These are phyloP conservation scores for Penicillium arizonense DNA, from an alignment of 495 filamentous ascomycete genomes.

Conservation along the genomic window DNA sequence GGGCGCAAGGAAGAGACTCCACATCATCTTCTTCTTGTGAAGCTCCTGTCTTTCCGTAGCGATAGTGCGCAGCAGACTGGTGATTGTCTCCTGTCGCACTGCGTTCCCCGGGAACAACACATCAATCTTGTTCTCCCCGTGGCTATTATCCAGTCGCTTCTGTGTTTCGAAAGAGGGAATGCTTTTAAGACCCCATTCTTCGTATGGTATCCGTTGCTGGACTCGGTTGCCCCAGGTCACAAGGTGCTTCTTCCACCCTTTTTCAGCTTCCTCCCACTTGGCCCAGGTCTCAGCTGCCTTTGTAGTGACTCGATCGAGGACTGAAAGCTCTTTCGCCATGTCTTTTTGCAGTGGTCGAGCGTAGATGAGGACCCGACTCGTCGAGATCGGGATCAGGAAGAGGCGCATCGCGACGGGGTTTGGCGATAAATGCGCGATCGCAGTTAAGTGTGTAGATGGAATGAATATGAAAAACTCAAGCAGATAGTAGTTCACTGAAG, in stretches of 20 bases:
- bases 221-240: slow-evolving; percentile 83
- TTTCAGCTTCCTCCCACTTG: slow-evolving; percentile 78
- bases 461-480: neutral
- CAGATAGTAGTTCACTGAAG: neutral
- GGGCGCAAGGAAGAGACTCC: slow-evolving; percentile 79
- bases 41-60: slow-evolving; percentile 74
- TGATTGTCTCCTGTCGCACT: slow-evolving; percentile 60
- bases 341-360: slow-evolving; percentile 67
- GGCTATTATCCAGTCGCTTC: slow-evolving; percentile 57
- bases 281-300: slow-evolving; percentile 77
- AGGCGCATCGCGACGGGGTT: slow-evolving; percentile 69
- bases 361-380: slow-evolving; percentile 87
- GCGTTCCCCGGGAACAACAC: slow-evolving; percentile 74
- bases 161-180: slow-evolving; percentile 79
- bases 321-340: slow-evolving; percentile 46
- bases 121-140: slow-evolving; percentile 66
- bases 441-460: neutral
- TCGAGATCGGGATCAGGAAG: slow-evolving; percentile 93
- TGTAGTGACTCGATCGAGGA: slow-evolving; percentile 61
- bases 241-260: slow-evolving; percentile 82
- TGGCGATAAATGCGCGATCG: neutral
- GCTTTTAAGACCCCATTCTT: slow-evolving; percentile 97
- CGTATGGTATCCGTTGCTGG: slow-evolving; percentile 83
- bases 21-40: slow-evolving; percentile 73
- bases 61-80: slow-evolving; percentile 59